Evolutionary conservation across 75 land plant genomes (phyloP).

Genomic region (Cryptomeria japonica): DNA sequence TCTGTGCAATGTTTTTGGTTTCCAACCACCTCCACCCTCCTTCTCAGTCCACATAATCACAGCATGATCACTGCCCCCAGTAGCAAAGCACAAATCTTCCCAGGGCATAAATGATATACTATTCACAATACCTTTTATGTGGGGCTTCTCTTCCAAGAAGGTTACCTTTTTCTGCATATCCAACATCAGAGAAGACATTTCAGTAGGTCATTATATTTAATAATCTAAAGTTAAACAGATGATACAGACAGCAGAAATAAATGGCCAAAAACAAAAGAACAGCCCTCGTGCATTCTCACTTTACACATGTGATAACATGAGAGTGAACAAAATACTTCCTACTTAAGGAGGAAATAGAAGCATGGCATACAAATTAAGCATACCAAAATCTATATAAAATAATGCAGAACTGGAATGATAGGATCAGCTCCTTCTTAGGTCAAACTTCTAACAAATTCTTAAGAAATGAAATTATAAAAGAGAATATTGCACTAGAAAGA

Average conservation of each 20-base stretch:
- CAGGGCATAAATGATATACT: constrained; percentile 78
- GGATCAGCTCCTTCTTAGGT: neutral
- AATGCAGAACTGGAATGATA: neutral
- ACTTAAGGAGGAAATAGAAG: neutral
- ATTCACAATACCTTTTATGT: constrained; percentile 79
- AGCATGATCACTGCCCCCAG: constrained; percentile 92
- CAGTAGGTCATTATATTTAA: neutral
- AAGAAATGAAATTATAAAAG: neutral
- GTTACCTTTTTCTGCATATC: constrained; percentile 56
- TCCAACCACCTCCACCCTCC: constrained; percentile 54
- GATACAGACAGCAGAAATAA: neutral
- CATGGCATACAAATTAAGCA: neutral
- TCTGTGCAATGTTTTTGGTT: constrained; percentile 71
- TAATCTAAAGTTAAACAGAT: neutral
- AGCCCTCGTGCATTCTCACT: neutral
- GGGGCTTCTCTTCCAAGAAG: constrained; percentile 76
- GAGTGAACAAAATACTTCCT: neutral
- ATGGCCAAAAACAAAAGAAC: neutral
- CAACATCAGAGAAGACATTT: neutral
- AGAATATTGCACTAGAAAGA: neutral
- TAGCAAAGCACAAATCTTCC: constrained; percentile 64
- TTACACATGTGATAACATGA: neutral
- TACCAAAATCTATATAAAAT: neutral
- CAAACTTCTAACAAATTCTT: neutral
- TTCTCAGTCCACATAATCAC: constrained; percentile 77